Evolutionary conservation across 2,329 filamentous ascomycete genomes (phyloP).

Genomic region (Diaporthe batatas): DNA sequence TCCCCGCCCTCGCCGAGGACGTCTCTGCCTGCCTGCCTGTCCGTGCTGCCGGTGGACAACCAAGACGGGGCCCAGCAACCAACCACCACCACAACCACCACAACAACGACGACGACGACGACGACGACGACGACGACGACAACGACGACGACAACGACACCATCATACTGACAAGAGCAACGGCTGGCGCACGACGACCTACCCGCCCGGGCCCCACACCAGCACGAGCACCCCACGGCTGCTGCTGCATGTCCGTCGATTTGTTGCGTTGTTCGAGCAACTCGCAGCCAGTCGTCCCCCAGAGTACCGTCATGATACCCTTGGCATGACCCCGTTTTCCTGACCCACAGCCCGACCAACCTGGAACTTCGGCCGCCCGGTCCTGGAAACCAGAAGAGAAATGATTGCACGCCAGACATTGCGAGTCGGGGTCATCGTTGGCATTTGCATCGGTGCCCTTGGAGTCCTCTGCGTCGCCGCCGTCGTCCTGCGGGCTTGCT

Average conservation of each 20-base stretch:
- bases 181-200: neutral
- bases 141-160: neutral
- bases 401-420: constrained; percentile 32
- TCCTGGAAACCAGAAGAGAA: constrained; percentile 28
- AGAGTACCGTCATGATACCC: constrained; percentile 29
- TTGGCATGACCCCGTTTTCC: constrained; percentile 30
- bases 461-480: constrained; percentile 32
- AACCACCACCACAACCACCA: neutral
- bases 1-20: constrained; percentile 29
- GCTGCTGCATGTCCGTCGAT: constrained; percentile 1
- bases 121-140: neutral
- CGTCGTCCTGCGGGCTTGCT: constrained; percentile 28
- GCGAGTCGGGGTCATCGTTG: constrained; percentile 30
- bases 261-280: constrained; percentile 22
- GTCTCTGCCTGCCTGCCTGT: neutral
- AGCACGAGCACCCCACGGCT: neutral
- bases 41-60: constrained; percentile 11
- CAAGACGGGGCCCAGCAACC: neutral
- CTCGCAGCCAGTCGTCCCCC: constrained; percentile 25
- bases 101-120: neutral
- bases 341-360: constrained; percentile 31
- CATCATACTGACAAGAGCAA: neutral
- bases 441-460: constrained; percentile 29
- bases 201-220: constrained; percentile 2
- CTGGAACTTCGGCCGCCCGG: constrained; percentile 26